Percentiles rank a stretch among this genome's conserved stretches.
phyloP scores from a whole-genome alignment of 768 basidiomycete genomes.

The Pleurotus citrinopileatus region DNA sequence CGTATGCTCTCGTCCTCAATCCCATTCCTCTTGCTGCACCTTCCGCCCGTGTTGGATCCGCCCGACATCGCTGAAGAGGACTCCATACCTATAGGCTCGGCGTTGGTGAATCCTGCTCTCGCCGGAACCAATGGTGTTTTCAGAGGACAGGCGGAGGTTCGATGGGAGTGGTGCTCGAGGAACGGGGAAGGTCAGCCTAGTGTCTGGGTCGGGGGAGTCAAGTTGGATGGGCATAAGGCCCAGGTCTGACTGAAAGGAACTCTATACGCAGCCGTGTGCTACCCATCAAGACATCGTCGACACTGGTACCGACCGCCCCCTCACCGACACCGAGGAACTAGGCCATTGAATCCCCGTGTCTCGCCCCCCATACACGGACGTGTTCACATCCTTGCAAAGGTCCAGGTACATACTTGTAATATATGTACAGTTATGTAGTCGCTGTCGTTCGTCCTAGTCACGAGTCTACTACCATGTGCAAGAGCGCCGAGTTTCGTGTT shows the following conservation, averaged over 20 bases:
- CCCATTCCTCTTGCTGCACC: constrained; percentile 76
- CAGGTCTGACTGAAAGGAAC: too few relatives aligned
- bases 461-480: too few relatives aligned
- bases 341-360: too few relatives aligned
- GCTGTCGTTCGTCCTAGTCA: too few relatives aligned
- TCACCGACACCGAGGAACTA: too few relatives aligned
- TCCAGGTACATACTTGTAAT: too few relatives aligned
- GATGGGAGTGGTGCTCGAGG: constrained; percentile 54
- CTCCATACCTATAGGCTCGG: constrained; percentile 37
- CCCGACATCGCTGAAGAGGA: constrained; percentile 5
- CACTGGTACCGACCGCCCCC: too few relatives aligned
- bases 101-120: constrained; percentile 71
- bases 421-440: too few relatives aligned
- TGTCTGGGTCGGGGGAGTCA: constrained; percentile 39
- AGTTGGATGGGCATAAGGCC: constrained; percentile 34
- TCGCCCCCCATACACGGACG: too few relatives aligned
- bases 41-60: constrained; percentile 45
- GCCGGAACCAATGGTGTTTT: constrained; percentile 52
- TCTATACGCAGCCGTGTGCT: too few relatives aligned
- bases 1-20: constrained; percentile 72
- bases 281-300: too few relatives aligned
- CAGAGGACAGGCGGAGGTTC: constrained; percentile 55
- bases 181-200: constrained; percentile 35
- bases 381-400: too few relatives aligned
- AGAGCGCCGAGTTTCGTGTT: background rate